Evolutionary conservation across 805 yeast species (phyloP).

Genomic region (Yamadazyma olivae): DNA sequence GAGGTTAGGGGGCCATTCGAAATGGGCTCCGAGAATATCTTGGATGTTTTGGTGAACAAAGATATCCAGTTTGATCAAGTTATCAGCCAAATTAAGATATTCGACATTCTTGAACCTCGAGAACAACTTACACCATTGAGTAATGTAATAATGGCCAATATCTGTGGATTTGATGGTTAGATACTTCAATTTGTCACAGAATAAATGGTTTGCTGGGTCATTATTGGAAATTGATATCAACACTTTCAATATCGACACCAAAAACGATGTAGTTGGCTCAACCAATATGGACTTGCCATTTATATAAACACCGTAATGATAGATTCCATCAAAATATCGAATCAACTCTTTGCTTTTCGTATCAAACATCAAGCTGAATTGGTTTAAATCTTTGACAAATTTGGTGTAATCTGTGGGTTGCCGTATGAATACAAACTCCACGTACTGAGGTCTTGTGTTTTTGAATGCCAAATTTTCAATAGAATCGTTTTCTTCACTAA

Average conservation of each 20-base stretch:
- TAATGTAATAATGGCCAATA: conserved; percentile 28
- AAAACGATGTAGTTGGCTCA: conserved; percentile 30
- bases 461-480: conserved; percentile 11
- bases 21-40: conserved; percentile 17
- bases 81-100: conserved; percentile 23
- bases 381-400: conserved; percentile 19
- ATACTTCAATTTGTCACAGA: conserved; percentile 17
- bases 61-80: conserved; percentile 16
- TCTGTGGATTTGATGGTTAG: conserved; percentile 30
- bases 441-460: conserved; percentile 17
- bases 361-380: conserved; percentile 17
- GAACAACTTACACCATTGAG: conserved; percentile 31
- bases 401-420: conserved; percentile 20
- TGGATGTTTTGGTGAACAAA: conserved; percentile 1
- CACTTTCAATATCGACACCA: conserved; percentile 25
- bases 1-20: conserved; percentile 24
- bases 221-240: conserved; percentile 18
- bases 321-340: conserved; percentile 14
- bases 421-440: conserved; percentile 21
- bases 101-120: conserved; percentile 18
- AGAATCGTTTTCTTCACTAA: conserved; percentile 3
- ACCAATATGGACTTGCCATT: conserved; percentile 25
- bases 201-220: conserved; percentile 11
- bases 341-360: conserved; percentile 11
- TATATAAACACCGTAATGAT: conserved; percentile 20